Evolutionary conservation across 495 filamentous ascomycete genomes (phyloP).

Genomic region (Daldinia grandis): DNA sequence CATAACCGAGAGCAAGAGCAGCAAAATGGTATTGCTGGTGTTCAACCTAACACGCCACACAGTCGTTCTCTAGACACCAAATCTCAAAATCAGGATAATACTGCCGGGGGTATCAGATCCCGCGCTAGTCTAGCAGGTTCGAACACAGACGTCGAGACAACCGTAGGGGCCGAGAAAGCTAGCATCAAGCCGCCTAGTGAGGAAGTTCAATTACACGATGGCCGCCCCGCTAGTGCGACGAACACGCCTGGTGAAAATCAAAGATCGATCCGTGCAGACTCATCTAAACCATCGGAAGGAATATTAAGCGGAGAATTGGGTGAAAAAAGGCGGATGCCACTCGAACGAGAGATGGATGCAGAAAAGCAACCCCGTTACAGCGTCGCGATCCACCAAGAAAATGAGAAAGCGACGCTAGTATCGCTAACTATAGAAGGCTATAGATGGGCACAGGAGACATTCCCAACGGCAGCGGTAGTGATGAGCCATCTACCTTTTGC

Average conservation of each 20-base stretch:
- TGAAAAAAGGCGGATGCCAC: constrained; percentile 30
- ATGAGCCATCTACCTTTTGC: constrained; percentile 67
- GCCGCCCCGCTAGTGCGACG: constrained; percentile 17
- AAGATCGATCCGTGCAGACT: neutral
- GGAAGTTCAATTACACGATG: neutral
- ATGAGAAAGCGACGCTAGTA: constrained; percentile 48
- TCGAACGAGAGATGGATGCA: constrained; percentile 25
- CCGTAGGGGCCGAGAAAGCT: neutral
- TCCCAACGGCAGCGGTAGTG: constrained; percentile 70
- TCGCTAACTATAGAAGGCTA: constrained; percentile 54
- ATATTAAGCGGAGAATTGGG: constrained; percentile 25
- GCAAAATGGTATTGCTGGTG: neutral
- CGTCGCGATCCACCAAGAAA: constrained; percentile 3
- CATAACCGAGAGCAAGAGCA: constrained; percentile 4
- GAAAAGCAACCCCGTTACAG: constrained; percentile 26
- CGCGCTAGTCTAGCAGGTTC: neutral
- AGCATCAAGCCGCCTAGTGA: neutral
- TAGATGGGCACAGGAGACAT: constrained; percentile 69
- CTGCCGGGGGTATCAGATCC: neutral
- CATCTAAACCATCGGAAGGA: neutral
- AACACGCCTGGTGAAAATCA: constrained; percentile 39
- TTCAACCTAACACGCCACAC: neutral
- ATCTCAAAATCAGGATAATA: neutral
- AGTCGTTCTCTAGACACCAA: neutral
- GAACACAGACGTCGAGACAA: neutral